phyloP scores from a whole-genome alignment of 2,329 filamentous ascomycete species.

The Cercospora sojina region DNA sequence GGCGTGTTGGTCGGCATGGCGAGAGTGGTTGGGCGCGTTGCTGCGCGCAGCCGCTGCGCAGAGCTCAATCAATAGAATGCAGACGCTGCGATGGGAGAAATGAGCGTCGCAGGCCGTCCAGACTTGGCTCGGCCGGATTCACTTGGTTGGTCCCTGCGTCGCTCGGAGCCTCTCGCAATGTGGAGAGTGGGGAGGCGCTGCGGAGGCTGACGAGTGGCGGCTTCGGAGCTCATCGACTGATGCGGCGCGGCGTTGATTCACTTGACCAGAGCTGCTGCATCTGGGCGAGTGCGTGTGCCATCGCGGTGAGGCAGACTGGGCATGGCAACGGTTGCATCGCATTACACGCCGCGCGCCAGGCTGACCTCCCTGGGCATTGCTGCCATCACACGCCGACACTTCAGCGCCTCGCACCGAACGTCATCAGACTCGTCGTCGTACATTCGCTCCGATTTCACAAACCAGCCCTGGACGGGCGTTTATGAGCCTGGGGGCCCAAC shows the following conservation, averaged over 20 bases:
- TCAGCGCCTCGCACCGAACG: conserved; percentile 35
- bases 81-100: neutral
- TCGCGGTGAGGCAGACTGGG: neutral
- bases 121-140: neutral
- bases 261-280: neutral
- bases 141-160: neutral
- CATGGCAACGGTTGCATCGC: conserved; percentile 24
- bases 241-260: neutral
- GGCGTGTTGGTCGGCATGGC: neutral
- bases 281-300: neutral
- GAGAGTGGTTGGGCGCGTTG: conserved; percentile 7
- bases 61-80: conserved; percentile 1
- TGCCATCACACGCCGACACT: conserved; percentile 36
- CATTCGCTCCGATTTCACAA: conserved; percentile 61
- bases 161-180: neutral
- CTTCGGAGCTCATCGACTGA: neutral
- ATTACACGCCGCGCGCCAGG: conserved; percentile 41
- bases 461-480: conserved; percentile 60
- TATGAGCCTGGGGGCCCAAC: conserved; percentile 65
- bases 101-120: neutral
- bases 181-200: conserved; percentile 1
- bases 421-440: conserved; percentile 44
- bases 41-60: conserved; percentile 12
- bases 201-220: conserved; percentile 4
- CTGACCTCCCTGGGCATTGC: conserved; percentile 44